Base-by-base conservation (phyloP, 495 filamentous ascomycete species). In the Schizothecium vesticola region DNA sequence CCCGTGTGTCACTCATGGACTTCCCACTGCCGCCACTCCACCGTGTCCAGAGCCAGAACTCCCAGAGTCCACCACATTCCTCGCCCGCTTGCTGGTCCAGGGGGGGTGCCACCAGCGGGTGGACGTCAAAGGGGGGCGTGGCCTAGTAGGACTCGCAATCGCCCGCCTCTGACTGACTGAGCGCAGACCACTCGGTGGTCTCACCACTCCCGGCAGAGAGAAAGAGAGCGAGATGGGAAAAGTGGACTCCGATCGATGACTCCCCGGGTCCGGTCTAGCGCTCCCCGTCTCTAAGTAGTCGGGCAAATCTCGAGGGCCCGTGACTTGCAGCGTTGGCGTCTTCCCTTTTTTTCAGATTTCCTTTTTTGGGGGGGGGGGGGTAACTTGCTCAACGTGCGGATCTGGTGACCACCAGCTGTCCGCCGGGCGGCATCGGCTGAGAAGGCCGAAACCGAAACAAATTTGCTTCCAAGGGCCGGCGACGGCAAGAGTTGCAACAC, bases 221-320 rank as follows among this genome's bases (percentile, higher is more conserved):
- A 28, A 28, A 28, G 6, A 28, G 3, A 28, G 26, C 2, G 26
- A 19, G 36, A 33, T 13, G 31, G 11, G 8, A 23, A 59, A n/a
- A 8, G 64, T 66, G 64, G 64, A 24, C 25, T 58, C 2, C 19
- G 61, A 26, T 31, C 67, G 73, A 59, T 67, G 70, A 61, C 68
- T 68, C 68, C 63, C 67, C 23, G 28, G 28, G 26, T 65, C 33
- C 28, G n/a, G 68, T 16, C 56, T 70, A 66, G 68, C 43, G 65
- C 43, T 22, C 63, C 56, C 63, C 43, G n/a, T 36, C 19, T 51
- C 31, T 57, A 64, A n/a, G n/a, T 56, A 36, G 65, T 69, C 70
- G 70, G 78, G 75, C 77, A 75, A 76, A 77, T 76, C 72, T 70
- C 71, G 71, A 72, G 43, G 65, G 71, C 78, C 74, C 76, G 80